These are phyloP conservation scores for Syzygium aqueum DNA, from an alignment of 345 rosid species.

Conservation along the genomic window DNA sequence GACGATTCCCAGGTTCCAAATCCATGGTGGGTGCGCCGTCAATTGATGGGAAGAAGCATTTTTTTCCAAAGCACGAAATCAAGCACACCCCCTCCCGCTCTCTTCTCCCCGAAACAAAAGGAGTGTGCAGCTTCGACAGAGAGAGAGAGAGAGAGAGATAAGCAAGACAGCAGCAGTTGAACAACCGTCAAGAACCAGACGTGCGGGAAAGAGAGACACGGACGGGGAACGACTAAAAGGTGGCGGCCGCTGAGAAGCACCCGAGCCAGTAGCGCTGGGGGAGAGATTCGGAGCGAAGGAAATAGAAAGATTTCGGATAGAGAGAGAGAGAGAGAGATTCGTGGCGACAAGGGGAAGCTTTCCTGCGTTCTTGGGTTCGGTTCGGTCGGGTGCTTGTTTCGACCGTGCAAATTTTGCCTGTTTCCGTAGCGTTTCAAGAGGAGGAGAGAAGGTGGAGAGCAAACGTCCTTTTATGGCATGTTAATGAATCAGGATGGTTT, in stretches of 20 bases:
- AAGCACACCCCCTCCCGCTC: neutral
- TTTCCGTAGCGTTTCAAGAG: neutral
- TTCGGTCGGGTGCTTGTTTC: neutral
- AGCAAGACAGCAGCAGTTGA: neutral
- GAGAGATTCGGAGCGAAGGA: neutral
- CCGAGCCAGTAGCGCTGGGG: neutral
- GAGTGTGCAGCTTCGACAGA: neutral
- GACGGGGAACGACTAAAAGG: neutral
- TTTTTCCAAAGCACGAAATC: neutral
- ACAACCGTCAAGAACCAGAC: neutral
- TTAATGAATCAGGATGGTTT: neutral
- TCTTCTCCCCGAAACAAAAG: neutral
- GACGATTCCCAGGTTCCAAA: slow-evolving; percentile 1
- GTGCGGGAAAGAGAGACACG: neutral
- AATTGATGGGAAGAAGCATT: neutral
- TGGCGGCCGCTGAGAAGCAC: neutral
- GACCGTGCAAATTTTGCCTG: neutral
- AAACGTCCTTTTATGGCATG: neutral
- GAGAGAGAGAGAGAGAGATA: neutral
- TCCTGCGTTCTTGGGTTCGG: neutral
- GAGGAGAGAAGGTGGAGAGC: neutral
- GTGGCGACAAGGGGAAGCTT: neutral
- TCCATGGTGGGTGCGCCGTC: slow-evolving; percentile 3
- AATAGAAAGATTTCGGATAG: neutral
- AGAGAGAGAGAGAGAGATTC: neutral